Conservation (phyloP, 768 basidiomycete genomes). For the Suillus fuscotomentosus region DNA sequence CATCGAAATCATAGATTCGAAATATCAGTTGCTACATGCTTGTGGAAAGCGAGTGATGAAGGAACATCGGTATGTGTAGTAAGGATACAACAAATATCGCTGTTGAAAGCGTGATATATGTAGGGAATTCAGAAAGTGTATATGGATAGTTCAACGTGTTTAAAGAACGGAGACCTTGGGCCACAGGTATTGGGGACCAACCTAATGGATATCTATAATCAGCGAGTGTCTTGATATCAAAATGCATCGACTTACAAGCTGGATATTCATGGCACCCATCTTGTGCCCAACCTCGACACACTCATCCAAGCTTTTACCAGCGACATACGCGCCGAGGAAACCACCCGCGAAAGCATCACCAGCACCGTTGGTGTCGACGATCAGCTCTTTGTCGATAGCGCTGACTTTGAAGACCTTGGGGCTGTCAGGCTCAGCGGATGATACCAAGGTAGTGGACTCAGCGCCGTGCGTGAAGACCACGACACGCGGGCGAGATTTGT, state of each 20-base stretch:
- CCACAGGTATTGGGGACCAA: slow-evolving; percentile 57
- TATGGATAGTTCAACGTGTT: background rate
- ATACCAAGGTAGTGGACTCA: slow-evolving; percentile 73
- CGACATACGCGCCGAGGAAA: slow-evolving; percentile 82
- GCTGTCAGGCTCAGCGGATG: slow-evolving; percentile 50
- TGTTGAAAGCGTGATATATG: slow-evolving; percentile 38
- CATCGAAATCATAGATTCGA: slow-evolving; percentile 2
- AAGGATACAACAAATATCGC: slow-evolving; percentile 26
- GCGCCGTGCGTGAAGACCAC: slow-evolving; percentile 94
- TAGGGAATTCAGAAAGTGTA: slow-evolving; percentile 1
- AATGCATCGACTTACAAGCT: slow-evolving; percentile 50
- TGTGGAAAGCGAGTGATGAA: slow-evolving; percentile 33
- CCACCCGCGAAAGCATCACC: slow-evolving; percentile 98
- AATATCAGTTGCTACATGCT: slow-evolving; percentile 28
- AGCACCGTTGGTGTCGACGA: slow-evolving; percentile 97
- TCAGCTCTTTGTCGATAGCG: slow-evolving; percentile 55
- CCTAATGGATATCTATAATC: slow-evolving; percentile 27
- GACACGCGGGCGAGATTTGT: slow-evolving; percentile 69
- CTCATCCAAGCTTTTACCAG: slow-evolving; percentile 76
- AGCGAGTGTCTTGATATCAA: background rate
- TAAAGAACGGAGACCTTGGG: slow-evolving; percentile 51
- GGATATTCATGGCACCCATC: slow-evolving; percentile 82
- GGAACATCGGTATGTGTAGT: slow-evolving; percentile 17
- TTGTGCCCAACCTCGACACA: slow-evolving; percentile 84
- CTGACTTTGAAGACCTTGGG: slow-evolving; percentile 60